Evolutionary conservation across 345 rosid genomes (phyloP).

Genomic region (Mercurialis annua): DNA sequence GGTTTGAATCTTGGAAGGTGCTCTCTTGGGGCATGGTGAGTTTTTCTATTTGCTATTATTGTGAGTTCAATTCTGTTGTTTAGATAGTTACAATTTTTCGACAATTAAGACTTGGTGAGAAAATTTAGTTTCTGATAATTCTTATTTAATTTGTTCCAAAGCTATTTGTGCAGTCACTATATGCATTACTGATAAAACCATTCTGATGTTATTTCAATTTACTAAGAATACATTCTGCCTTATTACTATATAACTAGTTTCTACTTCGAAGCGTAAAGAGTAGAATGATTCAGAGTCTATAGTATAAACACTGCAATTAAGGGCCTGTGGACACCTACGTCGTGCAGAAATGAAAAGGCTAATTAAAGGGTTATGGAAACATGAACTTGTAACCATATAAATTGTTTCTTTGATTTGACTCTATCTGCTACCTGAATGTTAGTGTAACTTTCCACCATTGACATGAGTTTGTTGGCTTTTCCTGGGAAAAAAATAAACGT

Average conservation of each 20-base stretch:
- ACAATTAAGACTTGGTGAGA: not conserved
- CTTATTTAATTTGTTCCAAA: not conserved
- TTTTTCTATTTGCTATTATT: conserved; percentile 12
- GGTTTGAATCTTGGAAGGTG: conserved; percentile 90
- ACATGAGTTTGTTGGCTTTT: not conserved
- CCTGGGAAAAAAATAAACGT: not conserved
- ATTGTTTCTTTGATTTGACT: not conserved
- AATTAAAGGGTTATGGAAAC: too few relatives aligned
- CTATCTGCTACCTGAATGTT: not conserved
- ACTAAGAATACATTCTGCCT: not conserved
- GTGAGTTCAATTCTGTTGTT: not conserved
- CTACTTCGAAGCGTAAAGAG: too few relatives aligned
- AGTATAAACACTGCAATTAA: too few relatives aligned
- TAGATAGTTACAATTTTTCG: not conserved
- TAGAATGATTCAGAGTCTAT: too few relatives aligned
- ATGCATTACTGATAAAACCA: not conserved
- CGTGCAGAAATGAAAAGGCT: too few relatives aligned
- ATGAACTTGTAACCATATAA: not conserved
- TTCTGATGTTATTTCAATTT: not conserved
- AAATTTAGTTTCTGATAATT: not conserved
- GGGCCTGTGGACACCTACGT: too few relatives aligned
- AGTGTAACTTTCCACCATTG: not conserved
- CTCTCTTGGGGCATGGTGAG: conserved; percentile 97
- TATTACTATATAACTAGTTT: too few relatives aligned
- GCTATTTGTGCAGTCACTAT: not conserved